Base-by-base conservation (phyloP, 169 alveolate genomes). In the Plasmodium falciparum region DNA sequence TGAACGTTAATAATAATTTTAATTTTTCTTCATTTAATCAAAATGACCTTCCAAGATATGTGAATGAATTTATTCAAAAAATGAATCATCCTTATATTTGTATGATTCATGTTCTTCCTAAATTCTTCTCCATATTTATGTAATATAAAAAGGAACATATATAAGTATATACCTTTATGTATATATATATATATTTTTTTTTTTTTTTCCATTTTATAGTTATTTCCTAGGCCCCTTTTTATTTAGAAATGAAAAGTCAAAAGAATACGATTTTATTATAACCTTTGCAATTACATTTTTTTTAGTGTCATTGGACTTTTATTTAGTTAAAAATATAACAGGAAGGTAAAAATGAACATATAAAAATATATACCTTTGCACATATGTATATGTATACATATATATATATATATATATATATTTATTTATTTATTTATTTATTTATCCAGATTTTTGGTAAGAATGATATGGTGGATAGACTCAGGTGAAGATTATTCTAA, bases 381-480 rank as follows among this genome's bases (percentile, higher is more conserved):
- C 2, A 49, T 71, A 26, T 71, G 39, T 66, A 24, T 39, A 49
- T 71, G 12, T 71, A 66, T 66, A 24, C 2, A 26, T n/a, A 11
- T 29, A 61, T 17, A 11, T 9, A 7, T 66, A 29, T 26, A 66
- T 66, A 24, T 12, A 26, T n/a, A 11, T 29, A 61, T 17, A 11
- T 9, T 0, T 66, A 29, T 26, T 0, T 24, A 13, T 11, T 0
- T 11, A 9, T 33, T 13, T 8, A 47, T 63, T 50, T 1, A 17
- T 76, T 67, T 45, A 0, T 67, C 63, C 39, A 86, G 92, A 17
- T 72, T 86, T 67, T 54, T 86, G 33, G 92, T 86, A 52, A 86
- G 73, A 74, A 86, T 86, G 92, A 86, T 71, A 47, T 86, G 92
- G 92, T 86, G 92, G 92, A 86, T 72, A 33, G 92, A 86, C 29